These are phyloP conservation scores for Hymenoscyphus fraxineus DNA, from an alignment of 2,329 filamentous ascomycete genomes.

Conservation along the genomic window DNA sequence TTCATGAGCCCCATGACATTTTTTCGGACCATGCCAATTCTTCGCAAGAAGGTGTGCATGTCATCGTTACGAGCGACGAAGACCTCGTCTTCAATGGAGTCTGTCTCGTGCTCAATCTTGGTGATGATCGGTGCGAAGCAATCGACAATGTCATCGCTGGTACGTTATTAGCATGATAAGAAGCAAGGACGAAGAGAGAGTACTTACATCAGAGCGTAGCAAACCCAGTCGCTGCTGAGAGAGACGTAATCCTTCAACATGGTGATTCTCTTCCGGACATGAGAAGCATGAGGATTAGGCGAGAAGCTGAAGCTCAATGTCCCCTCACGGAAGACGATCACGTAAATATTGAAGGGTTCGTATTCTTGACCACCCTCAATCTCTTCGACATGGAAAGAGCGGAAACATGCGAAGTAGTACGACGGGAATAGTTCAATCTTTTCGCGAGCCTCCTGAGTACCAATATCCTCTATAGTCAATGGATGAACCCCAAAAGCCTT, in stretches of 20 bases:
- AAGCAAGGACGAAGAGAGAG: not conserved
- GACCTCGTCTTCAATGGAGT: conserved; percentile 91
- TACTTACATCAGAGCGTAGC: conserved; percentile 90
- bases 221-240: conserved; percentile 96
- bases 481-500: conserved; percentile 95
- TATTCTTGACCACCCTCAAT: conserved; percentile 79
- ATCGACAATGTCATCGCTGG: conserved; percentile 92
- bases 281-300: conserved; percentile 79
- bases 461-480: conserved; percentile 92
- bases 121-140: conserved; percentile 87
- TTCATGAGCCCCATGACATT: conserved; percentile 92
- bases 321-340: conserved; percentile 93
- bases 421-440: conserved; percentile 97
- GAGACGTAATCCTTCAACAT: conserved; percentile 92
- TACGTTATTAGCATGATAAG: conserved; percentile 14
- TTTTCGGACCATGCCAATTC: conserved; percentile 87
- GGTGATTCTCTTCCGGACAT: conserved; percentile 87
- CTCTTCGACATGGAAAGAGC: conserved; percentile 78
- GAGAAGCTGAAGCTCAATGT: conserved; percentile 92
- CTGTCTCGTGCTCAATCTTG: conserved; percentile 81
- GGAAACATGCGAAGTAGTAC: conserved; percentile 98
- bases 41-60: conserved; percentile 79
- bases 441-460: conserved; percentile 90
- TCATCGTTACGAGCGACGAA: conserved; percentile 90
- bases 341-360: conserved; percentile 94